Percentiles rank a stretch among this genome's conserved stretches.
These are phyloP conservation scores for Fusarium guadeloupense DNA, from an alignment of 2,329 filamentous ascomycete species.

Conservation along the genomic window DNA sequence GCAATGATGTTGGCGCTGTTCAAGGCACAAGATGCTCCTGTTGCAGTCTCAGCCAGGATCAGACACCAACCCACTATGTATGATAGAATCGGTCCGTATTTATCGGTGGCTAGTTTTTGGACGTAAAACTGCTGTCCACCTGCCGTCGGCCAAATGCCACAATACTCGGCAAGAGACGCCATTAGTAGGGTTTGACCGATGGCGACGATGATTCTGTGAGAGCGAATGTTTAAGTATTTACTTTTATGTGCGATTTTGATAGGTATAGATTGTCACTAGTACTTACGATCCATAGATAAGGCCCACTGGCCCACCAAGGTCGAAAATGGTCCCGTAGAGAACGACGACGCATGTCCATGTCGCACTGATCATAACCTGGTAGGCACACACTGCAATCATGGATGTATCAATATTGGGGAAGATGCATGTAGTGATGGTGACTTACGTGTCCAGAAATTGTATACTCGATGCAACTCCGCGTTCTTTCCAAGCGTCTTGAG, in stretches of 20 bases:
- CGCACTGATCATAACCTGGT: slow-evolving; percentile 23
- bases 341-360: slow-evolving; percentile 26
- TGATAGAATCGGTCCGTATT: not conserved
- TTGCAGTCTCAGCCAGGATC: slow-evolving; percentile 7
- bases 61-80: slow-evolving; percentile 17
- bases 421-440: not conserved
- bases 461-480: slow-evolving; percentile 11
- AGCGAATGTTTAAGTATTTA: not conserved
- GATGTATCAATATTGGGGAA: not conserved
- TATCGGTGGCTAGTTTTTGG: not conserved
- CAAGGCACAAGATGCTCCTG: slow-evolving; percentile 5
- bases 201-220: slow-evolving; percentile 13
- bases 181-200: slow-evolving; percentile 12
- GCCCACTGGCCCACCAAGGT: slow-evolving; percentile 7
- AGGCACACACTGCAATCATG: slow-evolving; percentile 9
- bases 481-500: slow-evolving; percentile 14
- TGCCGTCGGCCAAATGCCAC: slow-evolving; percentile 7
- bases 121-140: slow-evolving; percentile 18
- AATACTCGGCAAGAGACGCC: slow-evolving; percentile 21
- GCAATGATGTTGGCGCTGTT: slow-evolving; percentile 15
- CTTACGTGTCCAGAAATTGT: slow-evolving; percentile 20
- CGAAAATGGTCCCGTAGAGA: slow-evolving; percentile 14
- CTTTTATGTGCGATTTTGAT: not conserved
- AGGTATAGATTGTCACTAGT: not conserved
- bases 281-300: slow-evolving; percentile 16